Conservation (phyloP, 1,284 basidiomycete genomes). For the Leccinum pachyderme region DNA sequence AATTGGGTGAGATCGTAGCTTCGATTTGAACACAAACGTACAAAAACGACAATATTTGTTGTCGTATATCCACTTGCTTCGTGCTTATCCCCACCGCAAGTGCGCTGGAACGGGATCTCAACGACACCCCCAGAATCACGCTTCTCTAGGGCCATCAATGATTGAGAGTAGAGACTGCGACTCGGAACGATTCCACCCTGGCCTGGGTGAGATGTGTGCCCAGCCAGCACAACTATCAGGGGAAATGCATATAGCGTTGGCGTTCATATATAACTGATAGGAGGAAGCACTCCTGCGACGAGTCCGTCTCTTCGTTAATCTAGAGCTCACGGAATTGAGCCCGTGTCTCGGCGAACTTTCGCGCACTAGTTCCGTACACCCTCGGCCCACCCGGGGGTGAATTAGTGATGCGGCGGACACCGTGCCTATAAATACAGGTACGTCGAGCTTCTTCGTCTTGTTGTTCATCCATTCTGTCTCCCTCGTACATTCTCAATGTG, state of each 20-base stretch:
- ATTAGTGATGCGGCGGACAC: background rate
- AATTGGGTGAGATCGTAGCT: background rate
- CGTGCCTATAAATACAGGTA: slow-evolving; percentile 22
- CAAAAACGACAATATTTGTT: background rate
- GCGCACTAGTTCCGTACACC: background rate
- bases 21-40: background rate
- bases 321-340: background rate
- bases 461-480: background rate
- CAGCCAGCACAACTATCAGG: background rate
- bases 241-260: no score
- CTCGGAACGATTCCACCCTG: background rate
- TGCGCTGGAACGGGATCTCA: background rate
- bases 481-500: slow-evolving; percentile 9
- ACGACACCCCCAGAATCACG: no score
- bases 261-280: no score
- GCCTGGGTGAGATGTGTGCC: background rate
- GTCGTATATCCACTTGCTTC: slow-evolving; percentile 1
- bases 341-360: background rate
- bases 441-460: background rate
- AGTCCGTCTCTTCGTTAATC: no score
- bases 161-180: slow-evolving; percentile 5
- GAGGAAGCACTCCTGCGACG: no score
- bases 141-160: background rate
- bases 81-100: background rate
- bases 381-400: background rate